Conservation (phyloP, 2,329 filamentous ascomycete species). For the Geosmithia morbida region DNA sequence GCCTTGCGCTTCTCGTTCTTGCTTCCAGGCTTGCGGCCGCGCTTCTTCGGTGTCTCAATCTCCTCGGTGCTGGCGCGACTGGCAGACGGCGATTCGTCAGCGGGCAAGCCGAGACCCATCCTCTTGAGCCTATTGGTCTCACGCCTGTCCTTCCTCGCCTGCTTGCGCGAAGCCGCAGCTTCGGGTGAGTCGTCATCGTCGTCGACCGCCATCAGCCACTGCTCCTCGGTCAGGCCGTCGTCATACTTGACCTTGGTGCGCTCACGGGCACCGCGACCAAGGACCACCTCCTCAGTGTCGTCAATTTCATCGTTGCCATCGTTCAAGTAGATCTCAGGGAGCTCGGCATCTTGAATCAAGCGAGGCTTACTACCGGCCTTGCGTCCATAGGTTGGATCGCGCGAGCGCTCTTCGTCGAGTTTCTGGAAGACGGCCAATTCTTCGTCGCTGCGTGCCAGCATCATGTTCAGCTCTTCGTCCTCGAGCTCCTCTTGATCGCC, state of each 20-base stretch:
- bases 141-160: slow-evolving; percentile 69
- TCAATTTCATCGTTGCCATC: slow-evolving; percentile 65
- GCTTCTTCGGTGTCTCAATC: slow-evolving; percentile 61
- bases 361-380: slow-evolving; percentile 49
- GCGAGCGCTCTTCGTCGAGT: slow-evolving; percentile 63
- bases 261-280: slow-evolving; percentile 86
- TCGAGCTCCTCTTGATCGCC: slow-evolving; percentile 94
- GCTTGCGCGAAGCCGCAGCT: slow-evolving; percentile 80
- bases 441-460: slow-evolving; percentile 76
- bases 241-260: slow-evolving; percentile 91
- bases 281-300: slow-evolving; percentile 58
- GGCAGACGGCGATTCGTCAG: slow-evolving; percentile 60
- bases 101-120: slow-evolving; percentile 13
- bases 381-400: slow-evolving; percentile 57
- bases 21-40: slow-evolving; percentile 63
- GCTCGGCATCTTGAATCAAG: slow-evolving; percentile 72
- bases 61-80: slow-evolving; percentile 78
- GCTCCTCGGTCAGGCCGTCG: slow-evolving; percentile 93
- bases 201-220: slow-evolving; percentile 96
- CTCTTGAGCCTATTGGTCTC: slow-evolving; percentile 61
- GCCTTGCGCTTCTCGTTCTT: slow-evolving; percentile 82
- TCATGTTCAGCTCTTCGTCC: slow-evolving; percentile 89
- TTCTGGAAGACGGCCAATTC: slow-evolving; percentile 69
- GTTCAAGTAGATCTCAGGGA: slow-evolving; percentile 86
- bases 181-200: slow-evolving; percentile 92